Percentiles rank a stretch among this genome's conserved stretches.
phyloP scores from a whole-genome alignment of 2,329 filamentous ascomycete genomes.

The Pseudogymnoascus verrucosus region DNA sequence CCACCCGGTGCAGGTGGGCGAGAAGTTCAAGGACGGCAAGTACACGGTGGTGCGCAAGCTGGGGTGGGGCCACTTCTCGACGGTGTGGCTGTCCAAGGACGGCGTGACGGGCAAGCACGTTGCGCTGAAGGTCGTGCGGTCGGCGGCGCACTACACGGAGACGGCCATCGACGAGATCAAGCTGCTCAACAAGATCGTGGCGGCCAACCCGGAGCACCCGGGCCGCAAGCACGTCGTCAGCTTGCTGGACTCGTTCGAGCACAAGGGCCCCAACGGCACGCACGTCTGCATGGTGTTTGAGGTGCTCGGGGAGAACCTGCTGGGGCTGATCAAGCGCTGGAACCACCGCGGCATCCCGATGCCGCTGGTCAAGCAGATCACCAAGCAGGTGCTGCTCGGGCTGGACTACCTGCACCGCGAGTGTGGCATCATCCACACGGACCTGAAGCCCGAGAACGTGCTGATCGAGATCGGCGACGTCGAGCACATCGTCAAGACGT shows the following conservation, averaged over 20 bases:
- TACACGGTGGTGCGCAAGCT: constrained; percentile 95
- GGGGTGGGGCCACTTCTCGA: constrained; percentile 99
- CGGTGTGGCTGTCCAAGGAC: constrained; percentile 78
- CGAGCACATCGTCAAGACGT: constrained; percentile 94
- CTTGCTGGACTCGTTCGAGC: constrained; percentile 91
- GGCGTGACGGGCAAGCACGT: constrained; percentile 88
- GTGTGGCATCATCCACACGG: constrained; percentile 97
- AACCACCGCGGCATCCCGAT: constrained; percentile 96
- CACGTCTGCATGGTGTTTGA: constrained; percentile 99
- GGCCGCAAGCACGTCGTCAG: constrained; percentile 94
- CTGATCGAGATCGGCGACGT: constrained; percentile 98
- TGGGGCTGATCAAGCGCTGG: constrained; percentile 96
- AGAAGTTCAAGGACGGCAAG: constrained; percentile 95
- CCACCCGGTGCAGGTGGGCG: constrained; percentile 87
- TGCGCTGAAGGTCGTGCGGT: constrained; percentile 94
- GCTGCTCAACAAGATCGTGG: constrained; percentile 90
- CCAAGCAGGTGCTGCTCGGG: constrained; percentile 91
- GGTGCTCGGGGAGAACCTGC: constrained; percentile 87
- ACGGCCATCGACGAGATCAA: constrained; percentile 99
- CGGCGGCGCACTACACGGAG: constrained; percentile 96
- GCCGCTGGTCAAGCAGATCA: constrained; percentile 95
- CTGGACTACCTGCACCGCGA: constrained; percentile 95
- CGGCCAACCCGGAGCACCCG: constrained; percentile 89
- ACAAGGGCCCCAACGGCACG: constrained; percentile 91
- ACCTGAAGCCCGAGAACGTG: constrained; percentile 95